Evolutionary conservation across 345 rosid genomes (phyloP).

Genomic region (Sonneratia caseolaris): DNA sequence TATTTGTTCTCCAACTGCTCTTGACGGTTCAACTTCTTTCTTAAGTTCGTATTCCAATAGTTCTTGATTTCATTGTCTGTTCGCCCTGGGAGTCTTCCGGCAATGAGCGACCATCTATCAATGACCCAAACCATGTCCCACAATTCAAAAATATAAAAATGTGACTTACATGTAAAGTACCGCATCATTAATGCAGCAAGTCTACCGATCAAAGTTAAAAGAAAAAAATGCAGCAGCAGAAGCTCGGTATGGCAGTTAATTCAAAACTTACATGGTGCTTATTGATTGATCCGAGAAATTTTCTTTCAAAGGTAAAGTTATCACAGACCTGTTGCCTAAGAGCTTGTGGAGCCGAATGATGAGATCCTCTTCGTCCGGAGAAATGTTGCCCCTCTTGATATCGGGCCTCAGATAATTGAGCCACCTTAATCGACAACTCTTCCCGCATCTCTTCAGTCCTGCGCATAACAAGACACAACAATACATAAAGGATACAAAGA

Average conservation of each 20-base stretch:
- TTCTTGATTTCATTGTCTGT: slow-evolving; percentile 48
- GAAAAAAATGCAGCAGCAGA: no score
- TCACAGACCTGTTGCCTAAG: slow-evolving; percentile 23
- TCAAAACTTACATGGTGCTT: no score
- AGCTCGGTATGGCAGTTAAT: no score
- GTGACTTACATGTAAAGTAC: no score
- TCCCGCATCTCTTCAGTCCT: slow-evolving; percentile 22
- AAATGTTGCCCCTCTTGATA: slow-evolving; percentile 34
- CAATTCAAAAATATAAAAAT: not conserved
- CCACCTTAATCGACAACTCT: slow-evolving; percentile 39
- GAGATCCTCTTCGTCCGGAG: slow-evolving; percentile 33
- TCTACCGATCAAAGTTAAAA: no score
- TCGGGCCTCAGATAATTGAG: slow-evolving; percentile 31
- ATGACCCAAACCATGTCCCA: not conserved
- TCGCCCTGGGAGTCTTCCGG: slow-evolving; percentile 40
- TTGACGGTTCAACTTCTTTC: slow-evolving; percentile 17
- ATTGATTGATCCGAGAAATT: no score
- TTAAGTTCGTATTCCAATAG: slow-evolving; percentile 34
- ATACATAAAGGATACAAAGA: not conserved
- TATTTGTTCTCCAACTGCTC: not conserved
- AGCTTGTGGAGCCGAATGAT: slow-evolving; percentile 28
- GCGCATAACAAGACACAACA: not conserved
- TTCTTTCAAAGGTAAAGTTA: no score
- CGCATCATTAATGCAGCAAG: no score
- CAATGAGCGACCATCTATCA: slow-evolving; percentile 31